phyloP scores from a whole-genome alignment of 352 stramenopile species.

The Aphanomyces stellatus region DNA sequence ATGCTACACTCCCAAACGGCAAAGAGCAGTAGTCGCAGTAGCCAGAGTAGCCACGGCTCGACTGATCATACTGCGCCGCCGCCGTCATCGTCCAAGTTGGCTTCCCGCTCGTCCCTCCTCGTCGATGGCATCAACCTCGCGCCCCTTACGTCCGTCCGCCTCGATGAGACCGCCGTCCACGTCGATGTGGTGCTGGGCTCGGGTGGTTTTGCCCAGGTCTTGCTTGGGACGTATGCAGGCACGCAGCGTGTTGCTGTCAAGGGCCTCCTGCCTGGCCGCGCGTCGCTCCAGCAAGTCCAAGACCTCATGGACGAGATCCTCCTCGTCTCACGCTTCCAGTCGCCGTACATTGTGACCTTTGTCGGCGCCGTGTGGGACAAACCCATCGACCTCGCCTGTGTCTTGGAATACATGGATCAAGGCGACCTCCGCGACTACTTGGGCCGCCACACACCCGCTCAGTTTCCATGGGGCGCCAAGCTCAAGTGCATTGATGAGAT shows the following conservation, averaged over 20 bases:
- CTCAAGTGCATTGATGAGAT: constrained; percentile 32
- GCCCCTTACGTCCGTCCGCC: background rate
- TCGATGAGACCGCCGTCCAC: background rate
- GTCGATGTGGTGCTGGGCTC: background rate
- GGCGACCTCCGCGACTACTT: constrained; percentile 37
- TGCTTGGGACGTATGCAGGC: background rate
- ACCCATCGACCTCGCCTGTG: constrained; percentile 31
- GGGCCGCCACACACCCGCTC: constrained; percentile 22
- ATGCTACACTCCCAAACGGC: too few relatives aligned
- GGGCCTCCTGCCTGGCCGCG: background rate
- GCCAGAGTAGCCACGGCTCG: too few relatives aligned
- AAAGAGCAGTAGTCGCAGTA: too few relatives aligned
- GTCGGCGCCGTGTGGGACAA: constrained; percentile 50
- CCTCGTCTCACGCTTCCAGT: constrained; percentile 33
- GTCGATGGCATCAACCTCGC: background rate
- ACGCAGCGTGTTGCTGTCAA: constrained; percentile 2
- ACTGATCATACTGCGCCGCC: too few relatives aligned
- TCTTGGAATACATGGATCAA: constrained; percentile 42
- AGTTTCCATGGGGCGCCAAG: constrained; percentile 6
- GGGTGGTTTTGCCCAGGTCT: background rate
- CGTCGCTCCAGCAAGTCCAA: constrained; percentile 24
- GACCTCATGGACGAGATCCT: constrained; percentile 44
- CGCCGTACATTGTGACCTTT: constrained; percentile 45
- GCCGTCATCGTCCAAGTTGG: too few relatives aligned
- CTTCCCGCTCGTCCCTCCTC: too few relatives aligned